phyloP scores from a whole-genome alignment of 2,329 filamentous ascomycete genomes.

The Thielaviopsis ethacetica region DNA sequence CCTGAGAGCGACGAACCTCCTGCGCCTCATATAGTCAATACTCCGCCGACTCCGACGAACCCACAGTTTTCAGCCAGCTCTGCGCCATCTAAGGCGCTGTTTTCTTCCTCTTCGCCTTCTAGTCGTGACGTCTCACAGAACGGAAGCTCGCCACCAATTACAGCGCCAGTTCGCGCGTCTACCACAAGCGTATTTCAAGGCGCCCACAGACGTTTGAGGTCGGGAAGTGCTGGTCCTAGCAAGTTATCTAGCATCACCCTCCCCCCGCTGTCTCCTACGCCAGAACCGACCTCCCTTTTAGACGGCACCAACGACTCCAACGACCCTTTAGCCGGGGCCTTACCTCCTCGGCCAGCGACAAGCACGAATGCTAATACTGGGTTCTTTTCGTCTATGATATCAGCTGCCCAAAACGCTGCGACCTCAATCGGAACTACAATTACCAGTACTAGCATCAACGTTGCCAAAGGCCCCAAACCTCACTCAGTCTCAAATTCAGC shows the following conservation, averaged over 20 bases:
- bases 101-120: conserved; percentile 9
- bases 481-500: conserved; percentile 1
- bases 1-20: conserved; percentile 21
- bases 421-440: conserved; percentile 59
- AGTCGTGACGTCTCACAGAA: background rate
- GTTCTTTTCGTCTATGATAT: conserved; percentile 90
- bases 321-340: background rate
- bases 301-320: background rate
- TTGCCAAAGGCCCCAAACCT: background rate
- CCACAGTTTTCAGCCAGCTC: conserved; percentile 16
- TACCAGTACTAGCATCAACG: conserved; percentile 42
- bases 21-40: conserved; percentile 45
- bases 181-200: conserved; percentile 42
- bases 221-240: conserved; percentile 44
- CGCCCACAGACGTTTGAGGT: conserved; percentile 10
- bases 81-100: conserved; percentile 10
- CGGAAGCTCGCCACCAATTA: background rate
- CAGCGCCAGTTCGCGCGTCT: conserved; percentile 1
- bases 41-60: conserved; percentile 48
- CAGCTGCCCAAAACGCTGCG: conserved; percentile 83
- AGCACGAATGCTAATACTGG: conserved; percentile 33
- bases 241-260: conserved; percentile 67
- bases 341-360: conserved; percentile 2
- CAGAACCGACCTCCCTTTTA: conserved; percentile 32
- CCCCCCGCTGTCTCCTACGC: conserved; percentile 58